Evolutionary conservation across 1,139 yeast species (phyloP).

Genomic region (Nakaseomyces uthaithaninus): DNA sequence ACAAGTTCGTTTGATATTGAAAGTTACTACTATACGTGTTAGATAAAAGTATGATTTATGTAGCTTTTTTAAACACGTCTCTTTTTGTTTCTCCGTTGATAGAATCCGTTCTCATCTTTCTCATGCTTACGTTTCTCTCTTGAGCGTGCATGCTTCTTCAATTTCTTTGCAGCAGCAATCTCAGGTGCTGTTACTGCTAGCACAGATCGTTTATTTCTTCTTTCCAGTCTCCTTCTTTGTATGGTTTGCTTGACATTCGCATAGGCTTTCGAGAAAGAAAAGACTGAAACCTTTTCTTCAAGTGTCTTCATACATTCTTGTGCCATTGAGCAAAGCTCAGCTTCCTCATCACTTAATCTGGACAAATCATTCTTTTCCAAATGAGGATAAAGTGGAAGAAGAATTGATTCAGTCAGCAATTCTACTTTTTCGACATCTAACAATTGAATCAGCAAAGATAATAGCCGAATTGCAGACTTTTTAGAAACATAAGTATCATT

Average conservation of each 20-base stretch:
- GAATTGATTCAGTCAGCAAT: constrained; percentile 39
- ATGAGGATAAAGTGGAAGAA: constrained; percentile 54
- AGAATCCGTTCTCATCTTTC: constrained; percentile 71
- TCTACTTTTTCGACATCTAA: constrained; percentile 37
- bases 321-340: constrained; percentile 52
- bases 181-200: constrained; percentile 77
- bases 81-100: constrained; percentile 54
- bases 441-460: constrained; percentile 50
- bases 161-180: constrained; percentile 63
- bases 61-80: constrained; percentile 19
- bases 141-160: constrained; percentile 64
- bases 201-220: constrained; percentile 69
- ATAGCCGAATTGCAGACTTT: constrained; percentile 53
- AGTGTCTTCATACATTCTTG: constrained; percentile 63
- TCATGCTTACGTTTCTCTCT: constrained; percentile 70
- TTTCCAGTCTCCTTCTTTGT: constrained; percentile 57
- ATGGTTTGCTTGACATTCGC: constrained; percentile 56
- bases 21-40: too few species aligned
- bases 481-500: constrained; percentile 51
- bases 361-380: constrained; percentile 39
- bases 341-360: constrained; percentile 33
- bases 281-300: constrained; percentile 63
- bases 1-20: background rate
- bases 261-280: constrained; percentile 59
- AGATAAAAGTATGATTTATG: background rate